Base-by-base conservation (phyloP, 2,329 filamentous ascomycete species). In the Didymella glomerata region DNA sequence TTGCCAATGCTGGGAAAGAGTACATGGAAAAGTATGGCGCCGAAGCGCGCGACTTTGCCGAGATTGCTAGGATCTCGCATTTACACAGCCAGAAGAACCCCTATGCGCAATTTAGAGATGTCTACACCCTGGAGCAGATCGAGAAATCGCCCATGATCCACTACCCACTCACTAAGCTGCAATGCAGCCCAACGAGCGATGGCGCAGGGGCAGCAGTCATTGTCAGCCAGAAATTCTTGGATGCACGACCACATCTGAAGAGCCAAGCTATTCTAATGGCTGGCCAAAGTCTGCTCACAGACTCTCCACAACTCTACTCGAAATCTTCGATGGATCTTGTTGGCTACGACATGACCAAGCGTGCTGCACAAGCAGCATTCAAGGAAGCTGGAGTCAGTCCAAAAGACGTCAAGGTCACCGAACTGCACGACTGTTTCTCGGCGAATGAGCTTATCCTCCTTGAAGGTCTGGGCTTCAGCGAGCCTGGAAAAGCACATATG, bases 21-120 rank as follows among this genome's bases (percentile, higher is more conserved):
- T 98, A 98, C 75, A 97, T 95, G 82, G 92, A 97, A 80, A 93
- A 91, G 87, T 92, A 91, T 77, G 93, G 93, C 44, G 94, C 94
- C 51, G 90, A 84, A 73, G 76, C 84, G 7, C 89, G 91, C 68
- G 93, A 98, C 81, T 97, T 97, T 78, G 94, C 91, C 25, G 93
- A 98, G 80, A 97, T 97, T 71, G 93, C 88, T 2, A 87, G 93
- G 63, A 81, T 97, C 73, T 97, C 96, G 82, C 94, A 98, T 78
- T 87, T 88, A 63, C 94, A 98, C 84, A 93, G 89, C 24, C 88
- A 88, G 74, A 86, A 88, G 64, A 97, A 98, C 82, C 94, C 94
- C 2, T 98, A 98, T 82, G 93, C 92, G 13, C 94, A 98, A 79
- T 98, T 98, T 83, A 89, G 89, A 71, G 87, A 96, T 69, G 90